These are phyloP conservation scores for Saturnispora silvae DNA, from an alignment of 805 yeast genomes.

Conservation along the genomic window DNA sequence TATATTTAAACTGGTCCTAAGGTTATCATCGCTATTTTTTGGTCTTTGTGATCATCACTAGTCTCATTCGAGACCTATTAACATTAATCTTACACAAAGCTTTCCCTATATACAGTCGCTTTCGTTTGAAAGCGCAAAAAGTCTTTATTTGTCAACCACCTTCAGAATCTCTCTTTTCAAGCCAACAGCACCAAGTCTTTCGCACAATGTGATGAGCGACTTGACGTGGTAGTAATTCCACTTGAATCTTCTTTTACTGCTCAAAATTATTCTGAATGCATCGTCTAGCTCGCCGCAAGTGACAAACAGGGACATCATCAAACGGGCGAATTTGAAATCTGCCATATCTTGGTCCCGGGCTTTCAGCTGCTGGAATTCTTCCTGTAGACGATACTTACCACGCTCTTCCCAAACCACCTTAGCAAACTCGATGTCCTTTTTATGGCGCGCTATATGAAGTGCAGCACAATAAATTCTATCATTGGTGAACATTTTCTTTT, in stretches of 20 bases:
- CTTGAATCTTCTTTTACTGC: conserved; percentile 56
- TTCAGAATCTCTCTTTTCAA: conserved; percentile 22
- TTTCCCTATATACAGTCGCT: too few species aligned
- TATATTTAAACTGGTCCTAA: too few species aligned
- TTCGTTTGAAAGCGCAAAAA: too few species aligned
- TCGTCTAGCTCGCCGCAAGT: conserved; percentile 49
- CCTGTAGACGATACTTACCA: conserved; percentile 56
- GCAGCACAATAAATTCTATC: conserved; percentile 49
- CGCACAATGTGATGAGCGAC: conserved; percentile 30
- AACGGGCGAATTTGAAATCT: conserved; percentile 63
- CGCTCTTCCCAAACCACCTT: conserved; percentile 67
- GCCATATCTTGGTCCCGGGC: conserved; percentile 29
- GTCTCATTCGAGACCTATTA: too few species aligned
- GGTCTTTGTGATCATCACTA: too few species aligned
- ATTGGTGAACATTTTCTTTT: conserved; percentile 18
- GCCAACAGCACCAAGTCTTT: conserved; percentile 33
- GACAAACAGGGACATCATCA: conserved; percentile 54
- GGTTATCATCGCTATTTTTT: too few species aligned
- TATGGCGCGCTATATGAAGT: conserved; percentile 53
- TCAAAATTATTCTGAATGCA: conserved; percentile 55
- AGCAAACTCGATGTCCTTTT: conserved; percentile 47
- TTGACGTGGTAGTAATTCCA: conserved; percentile 51
- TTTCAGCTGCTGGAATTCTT: conserved; percentile 33
- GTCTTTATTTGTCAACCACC: conserved; percentile 15
- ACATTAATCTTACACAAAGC: too few species aligned